Base-by-base conservation (phyloP, 163 green algal genomes). In the Coccomyxa subellipsoidea region DNA sequence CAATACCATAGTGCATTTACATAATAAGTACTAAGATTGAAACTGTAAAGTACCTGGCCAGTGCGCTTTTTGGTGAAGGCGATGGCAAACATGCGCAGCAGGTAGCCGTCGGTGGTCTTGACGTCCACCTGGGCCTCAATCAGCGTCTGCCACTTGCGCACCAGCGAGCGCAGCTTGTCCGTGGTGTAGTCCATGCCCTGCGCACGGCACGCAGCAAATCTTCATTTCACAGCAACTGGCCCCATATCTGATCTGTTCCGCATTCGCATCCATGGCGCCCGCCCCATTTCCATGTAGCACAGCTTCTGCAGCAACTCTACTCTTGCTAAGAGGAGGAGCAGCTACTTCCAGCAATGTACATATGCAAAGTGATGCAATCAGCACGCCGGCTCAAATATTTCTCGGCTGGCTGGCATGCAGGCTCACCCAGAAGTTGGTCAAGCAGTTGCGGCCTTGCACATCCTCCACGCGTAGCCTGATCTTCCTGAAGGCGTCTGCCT, bases 101-200 rank as follows among this genome's bases (percentile, higher is more conserved):
- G 91, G 94, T 98, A 99, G 88, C 94, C 96, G 86, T 99, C 96
- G 8, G 95, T 98, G 80, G 96, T 99, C 93, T 98, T 98, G 8
- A 99, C 96, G 85, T 99, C 96, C 83, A 98, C 94, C 83, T 96
- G 87, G 27, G 93, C 91, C 94, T 99, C 96, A 80, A 99, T 99
- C 84, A 99, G 92, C 25, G 92, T 96, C 93, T 99, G 96, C 96
- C 96, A 99, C 94, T 99, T 99, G 88, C 95, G 93, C 82, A 99
- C 95, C 84, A 99, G 88, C 54, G 92, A 97, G 83, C 96, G 92
- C 85, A 99, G 91, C 93, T 99, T 99, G 91, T 99, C 96, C 39
- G 96, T 99, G 69, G 96, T 99, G 90, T 98, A 97, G 90, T 98
- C 95, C 96, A 99, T 99, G 89, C 96, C 96, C 91, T 98, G 90